A percentile compares a stretch with the other conserved stretches of the same genome.
These are phyloP conservation scores for Candida krabiensis DNA, from an alignment of 805 yeast genomes.

Conservation along the genomic window DNA sequence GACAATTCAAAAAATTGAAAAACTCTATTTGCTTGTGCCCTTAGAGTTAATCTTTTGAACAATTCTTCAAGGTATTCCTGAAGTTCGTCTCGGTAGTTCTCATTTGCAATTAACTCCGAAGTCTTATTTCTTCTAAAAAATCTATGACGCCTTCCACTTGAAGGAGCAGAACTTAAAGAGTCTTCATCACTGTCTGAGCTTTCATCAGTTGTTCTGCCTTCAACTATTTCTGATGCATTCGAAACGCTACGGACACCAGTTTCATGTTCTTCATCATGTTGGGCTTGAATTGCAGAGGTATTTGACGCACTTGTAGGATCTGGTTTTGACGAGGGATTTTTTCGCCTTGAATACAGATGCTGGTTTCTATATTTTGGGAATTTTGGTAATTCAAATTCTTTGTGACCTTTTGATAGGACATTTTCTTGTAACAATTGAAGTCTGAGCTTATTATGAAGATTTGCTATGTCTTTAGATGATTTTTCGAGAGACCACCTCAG, in stretches of 20 bases:
- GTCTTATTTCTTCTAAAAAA: conserved; percentile 13
- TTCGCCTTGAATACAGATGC: conserved; percentile 1
- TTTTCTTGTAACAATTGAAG: conserved; percentile 48
- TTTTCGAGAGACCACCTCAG: conserved; percentile 79
- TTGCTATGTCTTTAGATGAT: conserved; percentile 68
- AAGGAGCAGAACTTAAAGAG: conserved; percentile 11
- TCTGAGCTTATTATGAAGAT: conserved; percentile 68
- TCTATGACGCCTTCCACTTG: conserved; percentile 10
- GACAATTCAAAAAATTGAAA: conserved; percentile 90
- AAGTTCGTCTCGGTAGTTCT: conserved; percentile 45
- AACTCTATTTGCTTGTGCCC: conserved; percentile 78
- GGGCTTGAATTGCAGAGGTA: conserved; percentile 1
- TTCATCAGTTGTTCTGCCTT: conserved; percentile 1
- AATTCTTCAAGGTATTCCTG: conserved; percentile 69
- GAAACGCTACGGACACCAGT: conserved; percentile 3
- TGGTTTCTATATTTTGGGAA: conserved; percentile 34
- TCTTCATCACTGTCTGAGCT: conserved; percentile 2
- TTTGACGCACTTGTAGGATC: conserved; percentile 11
- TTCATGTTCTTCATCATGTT: conserved; percentile 5
- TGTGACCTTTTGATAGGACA: conserved; percentile 22
- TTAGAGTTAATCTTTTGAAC: conserved; percentile 56
- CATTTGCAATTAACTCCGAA: conserved; percentile 15
- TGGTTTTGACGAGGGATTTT: conserved; percentile 1
- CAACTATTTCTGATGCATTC: conserved; percentile 4
- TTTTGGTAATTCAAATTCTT: conserved; percentile 36